Base-by-base conservation (phyloP, 2,329 filamentous ascomycete species). In the Exutisphaerella laricina region DNA sequence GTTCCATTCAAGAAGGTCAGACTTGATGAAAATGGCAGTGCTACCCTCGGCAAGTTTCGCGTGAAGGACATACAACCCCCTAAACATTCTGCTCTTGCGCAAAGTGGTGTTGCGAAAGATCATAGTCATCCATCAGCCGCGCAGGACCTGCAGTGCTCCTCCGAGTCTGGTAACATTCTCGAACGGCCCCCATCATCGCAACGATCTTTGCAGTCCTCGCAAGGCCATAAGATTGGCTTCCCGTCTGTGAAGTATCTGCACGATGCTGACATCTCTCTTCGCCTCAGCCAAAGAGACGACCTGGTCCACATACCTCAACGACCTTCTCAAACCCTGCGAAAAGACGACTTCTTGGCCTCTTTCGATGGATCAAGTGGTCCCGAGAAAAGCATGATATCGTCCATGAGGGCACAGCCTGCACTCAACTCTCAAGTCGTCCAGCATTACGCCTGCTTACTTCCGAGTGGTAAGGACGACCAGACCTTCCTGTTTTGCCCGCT, bases 221-320 rank as follows among this genome's bases (percentile, higher is more conserved):
- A 74, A 50, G 55, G 58, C 51, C 57, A 71, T 49, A 72, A 70
- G 16, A 68, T 88, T 18, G 74, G 73, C 20, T 94, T 88, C 56
- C 76, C 83, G 1, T 77, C 88, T 9, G 85, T 90, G 16, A 94
- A 94, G 64, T 79, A 90, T 53, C 76, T 82, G 1, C 74, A 80
- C 53, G 79, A 86, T 54, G 74, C 78, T 4, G 72, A 71, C 45
- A 85, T 82, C 0, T 69, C 73, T 20, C 54, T 79, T 33, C 78
- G 81, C 32, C 68, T 87, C 21, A 88, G 83, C 56, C 85, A 90
- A 61, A 71, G 73, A 34, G 78, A 53, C n/a, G 52, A 55, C 22
- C 39, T 53, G 17, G 43, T 40, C 12, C 43, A 53, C 23, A 22
- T 47, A 12, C 32, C 40, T 10, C 51, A 50, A 8, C 30, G 41